Conservation (phyloP, 1,284 basidiomycete genomes). For the Rhodotorula sp. region DNA sequence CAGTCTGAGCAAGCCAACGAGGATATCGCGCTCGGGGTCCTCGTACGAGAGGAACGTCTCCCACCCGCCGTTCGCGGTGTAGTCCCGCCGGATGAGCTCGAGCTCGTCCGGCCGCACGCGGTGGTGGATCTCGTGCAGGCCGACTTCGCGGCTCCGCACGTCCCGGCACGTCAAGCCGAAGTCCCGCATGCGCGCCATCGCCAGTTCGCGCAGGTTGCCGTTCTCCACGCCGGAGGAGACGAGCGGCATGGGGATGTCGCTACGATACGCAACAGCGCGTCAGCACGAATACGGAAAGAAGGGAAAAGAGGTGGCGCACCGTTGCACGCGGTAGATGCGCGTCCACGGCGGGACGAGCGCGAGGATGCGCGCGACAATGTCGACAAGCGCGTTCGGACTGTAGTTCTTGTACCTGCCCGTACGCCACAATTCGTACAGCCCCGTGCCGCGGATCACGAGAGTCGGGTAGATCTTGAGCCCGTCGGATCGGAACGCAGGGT, state of each 20-base stretch:
- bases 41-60: slow-evolving; percentile 99
- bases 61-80: slow-evolving; percentile 93
- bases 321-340: slow-evolving; percentile 93
- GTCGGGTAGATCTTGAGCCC: slow-evolving; percentile 99
- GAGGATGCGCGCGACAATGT: slow-evolving; percentile 93
- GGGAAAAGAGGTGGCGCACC: slow-evolving; percentile 56
- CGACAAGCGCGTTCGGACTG: slow-evolving; percentile 95
- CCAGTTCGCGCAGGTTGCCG: slow-evolving; percentile 94
- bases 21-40: slow-evolving; percentile 94
- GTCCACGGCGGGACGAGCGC: slow-evolving; percentile 99
- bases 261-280: slow-evolving; percentile 48
- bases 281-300: not conserved
- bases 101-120: slow-evolving; percentile 90
- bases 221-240: slow-evolving; percentile 98
- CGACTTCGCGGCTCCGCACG: slow-evolving; percentile 96
- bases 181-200: slow-evolving; percentile 96
- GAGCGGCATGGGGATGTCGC: slow-evolving; percentile 93
- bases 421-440: slow-evolving; percentile 58
- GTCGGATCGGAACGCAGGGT: slow-evolving; percentile 94
- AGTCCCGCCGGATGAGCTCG: slow-evolving; percentile 95
- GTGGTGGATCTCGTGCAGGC: slow-evolving; percentile 97
- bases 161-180: slow-evolving; percentile 98
- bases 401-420: slow-evolving; percentile 84
- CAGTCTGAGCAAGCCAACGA: slow-evolving; percentile 88
- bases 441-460: slow-evolving; percentile 95